Evolutionary conservation across 176 grass and related monocot genomes (phyloP).

Genomic region (Olyra latifolia): DNA sequence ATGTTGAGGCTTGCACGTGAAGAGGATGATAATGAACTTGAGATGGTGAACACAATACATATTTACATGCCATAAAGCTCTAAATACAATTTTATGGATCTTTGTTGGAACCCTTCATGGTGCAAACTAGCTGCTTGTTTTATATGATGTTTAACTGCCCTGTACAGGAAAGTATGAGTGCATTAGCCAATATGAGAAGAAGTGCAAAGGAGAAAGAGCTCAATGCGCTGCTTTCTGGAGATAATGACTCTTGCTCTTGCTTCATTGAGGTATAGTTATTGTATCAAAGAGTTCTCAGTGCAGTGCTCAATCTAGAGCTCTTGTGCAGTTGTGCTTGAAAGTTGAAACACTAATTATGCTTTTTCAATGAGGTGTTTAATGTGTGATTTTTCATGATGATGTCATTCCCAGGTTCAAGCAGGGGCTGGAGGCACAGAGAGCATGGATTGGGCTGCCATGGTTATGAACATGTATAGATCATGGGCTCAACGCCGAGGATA

Average conservation of each 20-base stretch:
- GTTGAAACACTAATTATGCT: not conserved
- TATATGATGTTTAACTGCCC: conserved; percentile 21
- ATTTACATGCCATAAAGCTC: conserved; percentile 5
- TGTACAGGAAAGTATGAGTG: conserved; percentile 85
- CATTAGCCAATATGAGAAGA: conserved; percentile 80
- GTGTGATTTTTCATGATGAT: conserved; percentile 18
- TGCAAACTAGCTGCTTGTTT: conserved; percentile 27
- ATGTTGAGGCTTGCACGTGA: conserved; percentile 91
- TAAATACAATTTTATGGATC: not conserved
- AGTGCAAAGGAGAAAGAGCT: conserved; percentile 93
- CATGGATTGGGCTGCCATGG: conserved; percentile 95
- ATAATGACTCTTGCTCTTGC: conserved; percentile 88
- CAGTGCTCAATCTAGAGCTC: conserved; percentile 14
- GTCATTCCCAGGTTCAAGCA: conserved; percentile 72
- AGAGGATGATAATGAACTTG: conserved; percentile 85
- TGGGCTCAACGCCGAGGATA: conserved; percentile 83
- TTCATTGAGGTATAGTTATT: conserved; percentile 80
- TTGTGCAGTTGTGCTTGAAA: not conserved
- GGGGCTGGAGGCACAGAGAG: conserved; percentile 95
- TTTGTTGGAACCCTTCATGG: not conserved
- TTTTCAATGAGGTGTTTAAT: not conserved
- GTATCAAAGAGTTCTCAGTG: not conserved
- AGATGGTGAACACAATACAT: conserved; percentile 47
- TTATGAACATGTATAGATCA: conserved; percentile 87
- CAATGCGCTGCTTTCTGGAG: conserved; percentile 77